Base-by-base conservation (phyloP, 306 rosid species). In the Ammopiptanthus mongolicus region DNA sequence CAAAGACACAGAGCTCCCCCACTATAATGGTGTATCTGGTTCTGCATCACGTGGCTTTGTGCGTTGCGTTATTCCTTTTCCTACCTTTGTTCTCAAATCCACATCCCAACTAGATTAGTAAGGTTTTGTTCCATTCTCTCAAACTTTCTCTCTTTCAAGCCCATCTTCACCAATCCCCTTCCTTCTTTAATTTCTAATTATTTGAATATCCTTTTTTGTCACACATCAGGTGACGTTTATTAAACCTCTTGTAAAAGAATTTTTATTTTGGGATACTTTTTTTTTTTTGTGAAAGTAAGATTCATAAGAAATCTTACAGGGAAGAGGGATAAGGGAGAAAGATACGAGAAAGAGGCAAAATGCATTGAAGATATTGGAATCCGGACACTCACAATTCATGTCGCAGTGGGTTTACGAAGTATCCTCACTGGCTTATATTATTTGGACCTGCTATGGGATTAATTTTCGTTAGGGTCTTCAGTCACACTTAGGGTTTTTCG, bases 21-120 rank as follows among this genome's bases (percentile, higher is more conserved):
- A 33, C 52, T 47, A 52, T 67, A 76, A 63, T 81, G 83, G 75
- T 73, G 81, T 67, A 64, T 63, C 58, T 73, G 85, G 78, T 74
- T 78, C 84, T 86, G 81, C 76, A 46, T 81, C 88, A 85, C 88
- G 86, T 85, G 88, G 81, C 84, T 85, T 85, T 84, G 73, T 81
- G 85, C 85, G 75, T 65, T 65, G 82, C 7, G 76, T 69, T 74
- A 81, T 81, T 77, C 71, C 62, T 72, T 80, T 65, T 69, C 73
- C 50, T 47, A 52, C 59, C 75, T 73, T 62, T 76, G 63, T 71
- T 77, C 83, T 31, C 83, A 69, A 69, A 66, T 73, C 85, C 3
- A 78, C 83, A 65, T 71, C 69, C 36, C 78, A 75, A 41, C 25
- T 44, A 76, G 58, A 64, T 55, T 48, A 59, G 66, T 74, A 74